A percentile compares a stretch with the other conserved stretches of the same genome.
These are phyloP conservation scores for Berberis vulgaris DNA, from an alignment of 164 flowering plant genomes.

Conservation along the genomic window DNA sequence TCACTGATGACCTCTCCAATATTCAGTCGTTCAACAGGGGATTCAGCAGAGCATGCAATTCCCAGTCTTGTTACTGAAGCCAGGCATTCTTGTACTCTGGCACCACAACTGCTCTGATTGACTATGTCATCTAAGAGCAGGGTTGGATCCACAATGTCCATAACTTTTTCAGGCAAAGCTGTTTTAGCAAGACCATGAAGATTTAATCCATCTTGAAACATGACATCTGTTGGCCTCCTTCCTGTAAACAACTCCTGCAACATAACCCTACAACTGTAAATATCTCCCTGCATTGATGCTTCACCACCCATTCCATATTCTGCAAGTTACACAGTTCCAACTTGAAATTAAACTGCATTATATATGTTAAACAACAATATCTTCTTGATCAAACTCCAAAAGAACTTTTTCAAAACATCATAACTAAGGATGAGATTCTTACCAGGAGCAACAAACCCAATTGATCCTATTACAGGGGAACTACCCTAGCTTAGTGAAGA, in stretches of 20 bases:
- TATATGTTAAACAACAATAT: too few species aligned
- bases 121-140: neutral
- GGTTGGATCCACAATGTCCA: conserved; percentile 2
- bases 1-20: conserved; percentile 8
- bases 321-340: too few species aligned
- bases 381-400: too few species aligned
- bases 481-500: too few species aligned
- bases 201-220: conserved; percentile 3
- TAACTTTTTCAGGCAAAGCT: neutral
- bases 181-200: conserved; percentile 1
- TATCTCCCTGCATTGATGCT: too few species aligned
- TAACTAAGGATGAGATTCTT: too few species aligned
- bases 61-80: conserved; percentile 4
- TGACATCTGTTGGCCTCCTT: conserved; percentile 5
- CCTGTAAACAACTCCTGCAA: conserved; percentile 15
- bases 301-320: too few species aligned
- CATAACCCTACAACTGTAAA: neutral
- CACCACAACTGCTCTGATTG: neutral
- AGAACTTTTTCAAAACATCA: too few species aligned
- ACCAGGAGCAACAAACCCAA: too few species aligned
- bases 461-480: too few species aligned
- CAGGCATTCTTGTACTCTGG: conserved; percentile 1
- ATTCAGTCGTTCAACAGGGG: neutral
- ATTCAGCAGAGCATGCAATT: conserved; percentile 7
- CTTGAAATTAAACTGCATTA: too few species aligned